Conservation (phyloP, 495 filamentous ascomycete genomes). For the Pseudomonodictys pantanalensis region DNA sequence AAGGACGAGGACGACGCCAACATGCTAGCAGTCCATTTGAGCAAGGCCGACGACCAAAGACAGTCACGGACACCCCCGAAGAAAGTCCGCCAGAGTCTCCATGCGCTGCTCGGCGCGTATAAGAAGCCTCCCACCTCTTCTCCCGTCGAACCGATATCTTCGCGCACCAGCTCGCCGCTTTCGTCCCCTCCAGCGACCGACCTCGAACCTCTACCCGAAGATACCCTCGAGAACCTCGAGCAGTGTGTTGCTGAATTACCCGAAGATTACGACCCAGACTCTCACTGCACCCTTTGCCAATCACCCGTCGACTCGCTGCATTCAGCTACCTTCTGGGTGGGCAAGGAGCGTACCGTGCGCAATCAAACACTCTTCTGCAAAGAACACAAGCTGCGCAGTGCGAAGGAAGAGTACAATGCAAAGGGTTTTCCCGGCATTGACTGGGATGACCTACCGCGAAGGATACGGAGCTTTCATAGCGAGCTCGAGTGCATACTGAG, state of each 20-base stretch:
- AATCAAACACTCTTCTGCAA: constrained; percentile 62
- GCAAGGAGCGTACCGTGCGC: constrained; percentile 12
- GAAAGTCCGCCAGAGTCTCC: neutral
- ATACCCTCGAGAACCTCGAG: constrained; percentile 2
- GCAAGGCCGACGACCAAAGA: no score
- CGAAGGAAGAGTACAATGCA: constrained; percentile 57
- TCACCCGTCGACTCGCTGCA: neutral
- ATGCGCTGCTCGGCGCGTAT: no score
- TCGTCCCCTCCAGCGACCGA: neutral
- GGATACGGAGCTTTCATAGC: constrained; percentile 56
- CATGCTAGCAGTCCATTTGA: no score
- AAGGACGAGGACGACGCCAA: no score
- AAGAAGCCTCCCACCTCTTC: neutral
- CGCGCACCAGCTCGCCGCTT: neutral
- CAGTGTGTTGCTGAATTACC: neutral
- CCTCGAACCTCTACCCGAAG: neutral
- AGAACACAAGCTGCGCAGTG: constrained; percentile 60
- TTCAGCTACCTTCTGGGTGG: neutral
- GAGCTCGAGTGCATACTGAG: constrained; percentile 59
- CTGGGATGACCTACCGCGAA: constrained; percentile 65
- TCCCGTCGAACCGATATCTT: neutral
- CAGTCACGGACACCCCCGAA: no score
- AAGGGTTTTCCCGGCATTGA: constrained; percentile 75
- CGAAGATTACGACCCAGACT: neutral
- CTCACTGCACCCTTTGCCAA: constrained; percentile 19